Evolutionary conservation across 148 eudicot species (phyloP), one percentile per base, ranked within the genome.

Genomic region (Fagopyrum homotropicum): DNA sequence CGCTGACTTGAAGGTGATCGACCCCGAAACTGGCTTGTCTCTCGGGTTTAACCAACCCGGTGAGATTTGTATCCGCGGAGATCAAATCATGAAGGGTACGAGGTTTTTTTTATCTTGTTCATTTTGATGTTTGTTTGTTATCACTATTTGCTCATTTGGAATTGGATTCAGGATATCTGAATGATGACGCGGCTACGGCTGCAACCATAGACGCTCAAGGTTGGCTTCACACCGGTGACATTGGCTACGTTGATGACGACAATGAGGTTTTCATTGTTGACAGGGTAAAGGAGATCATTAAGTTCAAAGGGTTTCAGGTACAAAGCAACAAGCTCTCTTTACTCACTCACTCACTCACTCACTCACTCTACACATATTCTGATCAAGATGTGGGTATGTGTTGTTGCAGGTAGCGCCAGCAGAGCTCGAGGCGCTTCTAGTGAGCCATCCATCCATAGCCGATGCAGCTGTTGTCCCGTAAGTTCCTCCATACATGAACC

Each of bases 381-480:
- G 1, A 43, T 56, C 19, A 74, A 74, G 50, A 45, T 29, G 0
- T 22, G 26, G 26, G 26, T 22, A 22, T 50, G 8, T 4, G 45
- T 17, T 22, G 48, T 7, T 75, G 29, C 82, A 84, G 84, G 92
- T 94, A 8, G 83, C 97, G 9, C 98, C 98, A 4, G 98, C 98
- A 19, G 98, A 94, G 64, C 78, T 94, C 6, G 98, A 94, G 81
- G 89, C 97, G 46, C 66, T 94, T 74, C 81, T 94, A 5, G 76
- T 94, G 7, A 81, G 77, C 64, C 93, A 91, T 82, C 83, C 90
- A 22, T 75, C 75, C 1, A 86, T 94, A 45, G 87, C 88, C 5
- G 97, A 94, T 72, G 98, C 96, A 29, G 98, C 97, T 1, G 98
- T 94, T 63, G 97, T 94, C 73, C 82, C 93, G 98, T 95, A 82